Evolutionary conservation across 768 basidiomycete species (phyloP).

Genomic region (Gautieria morchelliformis): DNA sequence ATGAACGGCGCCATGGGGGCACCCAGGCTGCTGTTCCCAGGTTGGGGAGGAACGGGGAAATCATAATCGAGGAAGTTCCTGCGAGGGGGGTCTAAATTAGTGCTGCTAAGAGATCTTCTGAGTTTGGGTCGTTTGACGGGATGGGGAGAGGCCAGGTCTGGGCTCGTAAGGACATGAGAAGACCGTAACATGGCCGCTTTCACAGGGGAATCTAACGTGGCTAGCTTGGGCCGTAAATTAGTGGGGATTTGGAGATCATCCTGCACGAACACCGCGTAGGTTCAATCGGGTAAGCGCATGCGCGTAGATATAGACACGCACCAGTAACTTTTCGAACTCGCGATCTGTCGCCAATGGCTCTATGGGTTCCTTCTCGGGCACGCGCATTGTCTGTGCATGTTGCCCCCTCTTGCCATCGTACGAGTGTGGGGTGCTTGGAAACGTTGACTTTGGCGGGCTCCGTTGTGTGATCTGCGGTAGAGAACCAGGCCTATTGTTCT

Average conservation of each 20-base stretch:
- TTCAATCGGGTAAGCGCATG: not conserved
- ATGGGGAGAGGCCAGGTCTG: slow-evolving; percentile 23
- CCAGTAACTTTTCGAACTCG: slow-evolving; percentile 77
- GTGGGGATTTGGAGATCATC: slow-evolving; percentile 85
- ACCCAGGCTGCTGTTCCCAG: slow-evolving; percentile 9
- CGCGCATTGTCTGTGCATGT: not conserved
- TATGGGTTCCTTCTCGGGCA: slow-evolving; percentile 9
- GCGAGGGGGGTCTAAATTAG: slow-evolving; percentile 51
- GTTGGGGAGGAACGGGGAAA: slow-evolving; percentile 12
- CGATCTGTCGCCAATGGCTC: slow-evolving; percentile 40
- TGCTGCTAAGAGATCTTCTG: slow-evolving; percentile 64
- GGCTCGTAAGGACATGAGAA: slow-evolving; percentile 49
- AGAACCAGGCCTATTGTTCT: slow-evolving; percentile 3
- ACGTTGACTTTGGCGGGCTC: not conserved
- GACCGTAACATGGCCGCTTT: slow-evolving; percentile 91
- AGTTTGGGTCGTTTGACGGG: slow-evolving; percentile 44
- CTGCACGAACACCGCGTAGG: slow-evolving; percentile 26
- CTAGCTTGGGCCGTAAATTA: slow-evolving; percentile 66
- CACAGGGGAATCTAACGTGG: slow-evolving; percentile 72
- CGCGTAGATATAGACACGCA: slow-evolving; percentile 27
- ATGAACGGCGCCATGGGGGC: slow-evolving; percentile 25
- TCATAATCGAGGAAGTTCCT: slow-evolving; percentile 32
- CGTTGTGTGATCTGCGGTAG: not conserved
- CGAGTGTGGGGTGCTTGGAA: not conserved
- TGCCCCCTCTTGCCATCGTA: not conserved